These are phyloP conservation scores for Aristolochia contorta DNA, from an alignment of 164 flowering plant species.

Conservation along the genomic window DNA sequence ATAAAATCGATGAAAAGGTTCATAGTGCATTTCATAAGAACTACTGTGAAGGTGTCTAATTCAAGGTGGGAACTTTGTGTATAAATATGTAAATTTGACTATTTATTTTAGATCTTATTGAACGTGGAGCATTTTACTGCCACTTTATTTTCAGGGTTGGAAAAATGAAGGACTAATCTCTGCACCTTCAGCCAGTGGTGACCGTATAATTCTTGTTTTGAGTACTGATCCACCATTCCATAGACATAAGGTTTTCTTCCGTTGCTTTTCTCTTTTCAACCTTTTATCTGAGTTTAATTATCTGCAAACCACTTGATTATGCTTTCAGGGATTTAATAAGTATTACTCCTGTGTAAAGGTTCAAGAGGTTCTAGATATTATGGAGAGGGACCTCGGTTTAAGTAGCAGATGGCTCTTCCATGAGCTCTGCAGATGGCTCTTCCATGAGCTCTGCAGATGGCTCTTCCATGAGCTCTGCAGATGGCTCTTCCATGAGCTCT, in stretches of 20 bases:
- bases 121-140: too few relatives aligned
- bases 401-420: too few relatives aligned
- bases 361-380: constrained; percentile 53
- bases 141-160: constrained; percentile 51
- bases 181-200: too few relatives aligned
- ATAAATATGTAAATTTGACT: too few relatives aligned
- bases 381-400: constrained; percentile 67
- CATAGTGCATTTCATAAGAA: constrained; percentile 64
- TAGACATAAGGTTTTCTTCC: too few relatives aligned
- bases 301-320: not conserved
- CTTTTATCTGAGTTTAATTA: not conserved
- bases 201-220: too few relatives aligned
- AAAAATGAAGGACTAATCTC: constrained; percentile 44
- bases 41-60: constrained; percentile 56
- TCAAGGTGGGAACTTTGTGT: constrained; percentile 36
- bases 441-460: too few relatives aligned
- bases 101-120: too few relatives aligned
- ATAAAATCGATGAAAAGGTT: constrained; percentile 59
- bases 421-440: too few relatives aligned
- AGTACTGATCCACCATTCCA: too few relatives aligned
- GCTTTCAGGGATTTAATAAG: constrained; percentile 4
- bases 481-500: constrained; percentile 55
- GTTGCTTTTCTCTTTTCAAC: not conserved
- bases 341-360: constrained; percentile 28
- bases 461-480: too few relatives aligned